phyloP scores from a whole-genome alignment of 768 basidiomycete species.

The Lactifluus subvellereus region DNA sequence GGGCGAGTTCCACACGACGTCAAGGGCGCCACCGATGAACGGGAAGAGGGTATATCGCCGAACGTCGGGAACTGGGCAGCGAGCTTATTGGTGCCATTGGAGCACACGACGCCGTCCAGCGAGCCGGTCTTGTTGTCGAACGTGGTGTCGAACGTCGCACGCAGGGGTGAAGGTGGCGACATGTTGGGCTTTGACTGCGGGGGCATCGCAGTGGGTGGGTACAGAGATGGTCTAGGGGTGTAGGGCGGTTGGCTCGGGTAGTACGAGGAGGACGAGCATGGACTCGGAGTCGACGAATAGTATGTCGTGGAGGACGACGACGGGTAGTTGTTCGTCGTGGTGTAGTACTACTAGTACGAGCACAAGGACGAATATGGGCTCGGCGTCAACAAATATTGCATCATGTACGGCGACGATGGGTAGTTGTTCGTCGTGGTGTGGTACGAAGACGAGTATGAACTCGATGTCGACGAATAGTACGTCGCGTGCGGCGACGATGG shows the following conservation, averaged over 20 bases:
- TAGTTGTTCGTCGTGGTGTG: background rate
- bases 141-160: constrained; percentile 38
- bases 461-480: background rate
- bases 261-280: no score
- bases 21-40: constrained; percentile 49
- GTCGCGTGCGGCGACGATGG: background rate
- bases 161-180: background rate
- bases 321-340: no score
- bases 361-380: background rate
- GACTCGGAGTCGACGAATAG: no score
- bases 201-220: background rate
- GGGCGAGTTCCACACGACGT: constrained; percentile 45
- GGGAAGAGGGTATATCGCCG: constrained; percentile 52
- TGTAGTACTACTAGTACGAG: no score
- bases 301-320: no score
- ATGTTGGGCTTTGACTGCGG: background rate
- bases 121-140: constrained; percentile 44
- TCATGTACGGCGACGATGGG: background rate
- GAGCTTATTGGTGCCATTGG: constrained; percentile 48
- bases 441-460: background rate
- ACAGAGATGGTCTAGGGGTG: no score
- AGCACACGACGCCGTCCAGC: constrained; percentile 44
- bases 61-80: constrained; percentile 44
- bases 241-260: no score
- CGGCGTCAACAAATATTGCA: background rate